Evolutionary conservation across 169 alveolate species (phyloP).

Genomic region (Plasmodium coatneyi): DNA sequence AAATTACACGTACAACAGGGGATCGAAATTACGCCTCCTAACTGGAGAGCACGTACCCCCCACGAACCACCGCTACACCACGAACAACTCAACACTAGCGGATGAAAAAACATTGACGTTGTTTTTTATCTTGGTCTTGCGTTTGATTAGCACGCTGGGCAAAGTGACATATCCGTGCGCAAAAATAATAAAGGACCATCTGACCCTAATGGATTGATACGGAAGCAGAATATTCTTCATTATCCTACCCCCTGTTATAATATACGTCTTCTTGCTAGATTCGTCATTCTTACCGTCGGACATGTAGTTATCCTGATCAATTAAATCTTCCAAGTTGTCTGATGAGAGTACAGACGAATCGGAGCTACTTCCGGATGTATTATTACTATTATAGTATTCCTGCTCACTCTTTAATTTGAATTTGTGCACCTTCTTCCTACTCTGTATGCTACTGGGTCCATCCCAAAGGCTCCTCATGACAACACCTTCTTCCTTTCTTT

Average conservation of each 20-base stretch:
- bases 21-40: neutral
- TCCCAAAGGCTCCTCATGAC: neutral
- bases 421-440: neutral
- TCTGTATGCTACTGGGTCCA: neutral
- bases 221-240: slow-evolving; percentile 70
- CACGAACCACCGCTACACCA: neutral
- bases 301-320: slow-evolving; percentile 14
- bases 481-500: neutral
- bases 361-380: slow-evolving; percentile 6
- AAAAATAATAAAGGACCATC: slow-evolving; percentile 51
- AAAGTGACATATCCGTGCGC: slow-evolving; percentile 36
- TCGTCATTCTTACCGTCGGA: slow-evolving; percentile 6
- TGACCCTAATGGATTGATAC: slow-evolving; percentile 39
- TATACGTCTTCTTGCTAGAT: slow-evolving; percentile 10
- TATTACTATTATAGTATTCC: neutral
- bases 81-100: slow-evolving; percentile 32
- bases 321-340: slow-evolving; percentile 32
- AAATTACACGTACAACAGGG: neutral
- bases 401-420: neutral
- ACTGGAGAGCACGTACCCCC: neutral
- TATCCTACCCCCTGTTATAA: slow-evolving; percentile 33
- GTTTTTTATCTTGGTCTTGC: slow-evolving; percentile 63
- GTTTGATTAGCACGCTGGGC: slow-evolving; percentile 46
- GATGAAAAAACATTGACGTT: slow-evolving; percentile 63
- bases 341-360: slow-evolving; percentile 9